Base-by-base conservation (phyloP, 139 green algal genomes). In the Tetradesmus lagerheimii region DNA sequence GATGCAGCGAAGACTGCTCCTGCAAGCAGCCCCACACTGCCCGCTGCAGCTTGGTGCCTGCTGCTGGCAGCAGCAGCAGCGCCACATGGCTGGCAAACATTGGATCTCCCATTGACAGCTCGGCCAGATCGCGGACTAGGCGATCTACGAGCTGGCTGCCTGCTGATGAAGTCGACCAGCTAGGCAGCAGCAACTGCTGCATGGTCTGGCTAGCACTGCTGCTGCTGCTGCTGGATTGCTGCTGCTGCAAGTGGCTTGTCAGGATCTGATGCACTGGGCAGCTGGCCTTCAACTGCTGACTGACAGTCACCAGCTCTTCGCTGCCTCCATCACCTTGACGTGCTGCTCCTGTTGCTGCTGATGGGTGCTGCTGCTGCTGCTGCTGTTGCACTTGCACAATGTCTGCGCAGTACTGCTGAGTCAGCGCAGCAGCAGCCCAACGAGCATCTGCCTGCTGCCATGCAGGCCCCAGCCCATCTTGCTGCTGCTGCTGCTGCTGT, bases 31-130 rank as follows among this genome's bases (percentile, higher is more conserved):
- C 41, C 88, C 90, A 87, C 57, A 86, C 47, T 41, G 94, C 94
- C 71, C 93, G 91, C 93, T 95, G 93, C 89, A 89, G 35, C 57
- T 83, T 74, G 0, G 38, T 64, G 20, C 34, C 76, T 2, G 80
- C 89, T 18, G n/a, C 91, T 16, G 34, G 76, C 20, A 86, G 80
- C 82, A 96, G 91, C 85, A 94, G 87, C 45, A 93, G 64, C 29
- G 90, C 93, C 88, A 95, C 74, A 37, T 89, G 86, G 1, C 82
- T 81, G 18, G 71, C 91, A 71, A 95, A 95, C 83, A 97, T 78
- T 1, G 89, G 83, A 80, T 97, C 94, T 0, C 94, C 95, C 67
- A 94, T 94, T 15, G 90, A 95, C 11, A 80, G 78, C 14, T 92
- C 90, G 0, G 90, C 85, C 87, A 96, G 94, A 25, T 91, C 88